Evolutionary conservation across 2,329 filamentous ascomycete genomes (phyloP).

Genomic region (Penicillium sclerotigenum): DNA sequence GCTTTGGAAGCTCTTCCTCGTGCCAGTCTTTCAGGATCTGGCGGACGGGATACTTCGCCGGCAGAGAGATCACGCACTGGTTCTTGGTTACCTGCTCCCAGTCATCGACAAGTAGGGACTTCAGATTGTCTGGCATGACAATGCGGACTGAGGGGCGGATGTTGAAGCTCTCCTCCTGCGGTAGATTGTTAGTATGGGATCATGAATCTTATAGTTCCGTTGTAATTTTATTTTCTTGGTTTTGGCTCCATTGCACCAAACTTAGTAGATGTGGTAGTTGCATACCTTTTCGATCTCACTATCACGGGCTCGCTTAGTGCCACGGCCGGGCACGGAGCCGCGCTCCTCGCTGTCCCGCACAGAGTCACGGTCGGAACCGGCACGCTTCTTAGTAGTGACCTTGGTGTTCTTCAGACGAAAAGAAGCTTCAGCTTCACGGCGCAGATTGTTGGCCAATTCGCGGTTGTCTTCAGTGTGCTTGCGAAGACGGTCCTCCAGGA

Average conservation of each 20-base stretch:
- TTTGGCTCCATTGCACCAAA: background rate
- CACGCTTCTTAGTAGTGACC: constrained; percentile 39
- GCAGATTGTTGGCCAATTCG: constrained; percentile 65
- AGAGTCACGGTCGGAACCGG: constrained; percentile 43
- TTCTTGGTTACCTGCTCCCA: constrained; percentile 99
- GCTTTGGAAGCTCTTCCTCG: constrained; percentile 64
- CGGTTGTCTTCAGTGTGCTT: constrained; percentile 95
- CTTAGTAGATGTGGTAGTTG: background rate
- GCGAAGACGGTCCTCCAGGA: constrained; percentile 84
- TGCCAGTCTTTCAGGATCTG: constrained; percentile 79
- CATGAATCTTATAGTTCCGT: background rate
- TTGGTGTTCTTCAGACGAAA: constrained; percentile 35
- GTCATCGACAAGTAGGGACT: constrained; percentile 91
- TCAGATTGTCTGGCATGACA: constrained; percentile 81
- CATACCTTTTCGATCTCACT: constrained; percentile 49
- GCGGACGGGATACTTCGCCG: constrained; percentile 70
- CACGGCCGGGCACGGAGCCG: constrained; percentile 44
- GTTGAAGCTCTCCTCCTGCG: constrained; percentile 83
- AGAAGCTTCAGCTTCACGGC: constrained; percentile 41
- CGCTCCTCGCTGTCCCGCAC: constrained; percentile 47
- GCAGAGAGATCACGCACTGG: constrained; percentile 80
- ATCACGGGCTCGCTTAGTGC: constrained; percentile 45
- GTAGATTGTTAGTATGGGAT: constrained; percentile 1
- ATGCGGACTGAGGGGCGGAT: constrained; percentile 81
- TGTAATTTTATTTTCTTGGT: background rate